Evolutionary conservation across 2,329 filamentous ascomycete genomes (phyloP).

Genomic region (Daldinia sp.): DNA sequence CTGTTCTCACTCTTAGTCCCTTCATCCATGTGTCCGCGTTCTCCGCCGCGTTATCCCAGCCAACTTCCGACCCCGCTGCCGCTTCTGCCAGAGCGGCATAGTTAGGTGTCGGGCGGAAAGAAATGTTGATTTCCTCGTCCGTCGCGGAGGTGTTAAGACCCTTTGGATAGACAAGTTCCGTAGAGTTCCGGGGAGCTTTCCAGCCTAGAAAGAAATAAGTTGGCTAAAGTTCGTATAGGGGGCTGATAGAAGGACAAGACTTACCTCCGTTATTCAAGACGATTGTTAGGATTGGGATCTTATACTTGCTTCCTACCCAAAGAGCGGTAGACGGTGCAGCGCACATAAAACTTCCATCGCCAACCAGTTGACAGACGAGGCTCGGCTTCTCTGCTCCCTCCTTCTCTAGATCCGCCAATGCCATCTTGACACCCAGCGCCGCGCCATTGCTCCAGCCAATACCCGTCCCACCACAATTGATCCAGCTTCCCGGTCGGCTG

Average conservation of each 20-base stretch:
- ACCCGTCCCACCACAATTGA: conserved; percentile 85
- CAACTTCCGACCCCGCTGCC: conserved; percentile 42
- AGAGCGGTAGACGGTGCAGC: conserved; percentile 62
- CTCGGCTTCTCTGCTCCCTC: conserved; percentile 57
- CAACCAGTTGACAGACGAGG: conserved; percentile 63
- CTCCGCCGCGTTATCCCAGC: conserved; percentile 26
- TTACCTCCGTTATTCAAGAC: conserved; percentile 65
- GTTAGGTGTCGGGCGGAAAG: conserved; percentile 47
- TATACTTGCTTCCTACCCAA: conserved; percentile 62
- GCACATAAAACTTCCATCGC: conserved; percentile 64
- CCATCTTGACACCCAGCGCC: conserved; percentile 81
- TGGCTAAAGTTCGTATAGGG: not conserved
- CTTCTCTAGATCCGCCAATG: conserved; percentile 63
- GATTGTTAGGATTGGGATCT: conserved; percentile 62
- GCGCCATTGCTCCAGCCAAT: conserved; percentile 85
- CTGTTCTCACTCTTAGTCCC: conserved; percentile 40
- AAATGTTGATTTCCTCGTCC: conserved; percentile 47
- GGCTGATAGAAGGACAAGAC: conserved; percentile 29
- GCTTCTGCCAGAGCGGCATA: conserved; percentile 48
- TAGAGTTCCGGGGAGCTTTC: conserved; percentile 47
- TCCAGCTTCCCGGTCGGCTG: conserved; percentile 76
- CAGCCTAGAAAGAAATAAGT: conserved; percentile 37
- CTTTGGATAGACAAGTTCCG: conserved; percentile 44
- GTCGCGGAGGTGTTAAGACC: conserved; percentile 41
- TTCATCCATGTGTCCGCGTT: conserved; percentile 37